Evolutionary conservation across 768 basidiomycete genomes (phyloP), one percentile per base, ranked within the genome.

Genomic region (Dioszegia hungarica): DNA sequence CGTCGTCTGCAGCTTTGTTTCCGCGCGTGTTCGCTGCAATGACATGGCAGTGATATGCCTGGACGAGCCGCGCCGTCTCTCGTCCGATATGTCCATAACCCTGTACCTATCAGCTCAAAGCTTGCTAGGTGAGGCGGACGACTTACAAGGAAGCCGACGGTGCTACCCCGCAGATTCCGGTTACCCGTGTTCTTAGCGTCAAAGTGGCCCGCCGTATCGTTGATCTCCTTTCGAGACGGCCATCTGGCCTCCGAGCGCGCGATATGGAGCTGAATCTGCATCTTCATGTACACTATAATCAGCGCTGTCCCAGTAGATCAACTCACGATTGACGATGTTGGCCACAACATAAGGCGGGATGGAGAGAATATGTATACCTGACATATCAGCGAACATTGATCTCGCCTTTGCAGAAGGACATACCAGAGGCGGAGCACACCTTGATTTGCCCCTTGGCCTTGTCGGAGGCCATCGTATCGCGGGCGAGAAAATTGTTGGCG

Each of bases 11-110:
- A 10, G 54, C 47, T 20, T 56, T 57, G 28, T 64, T 50, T 1
- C 73, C 73, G 25, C 47, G 45, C 22, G 71, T 63, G 48, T 72
- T 75, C 20, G 73, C 73, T 3, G 71, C 73, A 40, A 75, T 67
- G 55, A 75, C 62, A 5, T 61, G 44, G 22, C 59, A 59, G 14
- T 68, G 62, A 33, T 71, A 66, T 1, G 63, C 57, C 52, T 69
- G 43, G 38, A 71, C 41, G 31, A 75, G 24, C 15, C 73, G 48
- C 15, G 68, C 71, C 3, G 71, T 69, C 54, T 73, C 73, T 3
- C 71, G 48, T 8, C 55, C 70, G 31, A 70, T 64, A 46, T 68
- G 66, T 6, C 70, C 68, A 46, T 68, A 70, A 5, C 73, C 68
- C 68, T 72, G 38, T 10, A 28, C 34, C 40, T 37, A 52, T 34